Percentiles rank a stretch among this genome's conserved stretches.
Conservation (phyloP, 192 early-diverging fungal species). For the Ambispora gerdemannii region DNA sequence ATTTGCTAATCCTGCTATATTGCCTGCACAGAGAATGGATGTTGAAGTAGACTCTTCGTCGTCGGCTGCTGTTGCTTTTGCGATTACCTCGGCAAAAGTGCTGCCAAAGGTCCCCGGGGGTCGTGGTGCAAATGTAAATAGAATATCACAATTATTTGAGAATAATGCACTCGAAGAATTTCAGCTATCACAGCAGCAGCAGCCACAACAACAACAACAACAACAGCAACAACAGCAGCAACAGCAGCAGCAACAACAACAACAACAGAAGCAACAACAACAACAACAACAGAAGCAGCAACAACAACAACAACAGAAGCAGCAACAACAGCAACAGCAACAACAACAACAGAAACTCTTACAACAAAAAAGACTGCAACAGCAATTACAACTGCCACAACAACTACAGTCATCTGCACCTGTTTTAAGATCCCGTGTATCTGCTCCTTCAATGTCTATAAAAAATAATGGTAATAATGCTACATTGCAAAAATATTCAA, state of each 20-base stretch:
- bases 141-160: slow-evolving; percentile 24
- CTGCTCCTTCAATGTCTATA: background rate
- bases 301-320: no score
- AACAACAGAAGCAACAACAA: no score
- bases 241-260: no score
- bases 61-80: background rate
- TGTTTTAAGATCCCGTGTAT: background rate
- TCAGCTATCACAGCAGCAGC: background rate
- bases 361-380: no score
- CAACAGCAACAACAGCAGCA: background rate
- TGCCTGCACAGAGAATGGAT: background rate
- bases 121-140: slow-evolving; percentile 27
- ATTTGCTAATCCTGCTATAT: background rate
- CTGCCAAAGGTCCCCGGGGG: no score
- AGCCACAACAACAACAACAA: no score
- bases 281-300: no score
- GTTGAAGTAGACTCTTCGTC: background rate
- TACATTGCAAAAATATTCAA: background rate
- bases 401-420: background rate
- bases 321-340: no score
- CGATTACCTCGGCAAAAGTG: no score
- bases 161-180: background rate
- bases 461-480: no score
- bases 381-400: background rate
- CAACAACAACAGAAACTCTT: no score